A percentile compares a stretch with the other conserved stretches of the same genome.
These are phyloP conservation scores for Nigrospora sphaerica DNA, from an alignment of 2,329 filamentous ascomycete species.

Conservation along the genomic window DNA sequence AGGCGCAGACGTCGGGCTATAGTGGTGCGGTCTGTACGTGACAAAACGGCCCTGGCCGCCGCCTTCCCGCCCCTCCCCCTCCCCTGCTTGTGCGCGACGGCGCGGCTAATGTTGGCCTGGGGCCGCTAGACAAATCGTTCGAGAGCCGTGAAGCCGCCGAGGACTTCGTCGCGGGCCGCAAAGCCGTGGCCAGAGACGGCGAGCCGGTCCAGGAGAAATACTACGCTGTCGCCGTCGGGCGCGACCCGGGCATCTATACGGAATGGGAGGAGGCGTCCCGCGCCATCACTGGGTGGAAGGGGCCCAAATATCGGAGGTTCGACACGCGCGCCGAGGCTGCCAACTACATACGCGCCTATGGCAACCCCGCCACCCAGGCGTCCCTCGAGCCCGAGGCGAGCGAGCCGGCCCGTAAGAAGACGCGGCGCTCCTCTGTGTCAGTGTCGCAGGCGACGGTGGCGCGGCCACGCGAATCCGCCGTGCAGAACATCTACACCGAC, in stretches of 20 bases:
- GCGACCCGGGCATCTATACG: slow-evolving; percentile 50
- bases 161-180: slow-evolving; percentile 59
- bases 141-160: slow-evolving; percentile 66
- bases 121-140: slow-evolving; percentile 71
- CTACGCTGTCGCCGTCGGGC: slow-evolving; percentile 57
- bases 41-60: neutral
- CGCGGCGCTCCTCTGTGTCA: slow-evolving; percentile 3
- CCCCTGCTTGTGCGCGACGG: neutral
- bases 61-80: neutral
- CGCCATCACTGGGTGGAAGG: slow-evolving; percentile 68
- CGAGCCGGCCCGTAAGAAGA: slow-evolving; percentile 15
- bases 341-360: slow-evolving; percentile 57
- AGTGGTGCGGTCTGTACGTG: slow-evolving; percentile 61
- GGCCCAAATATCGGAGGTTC: slow-evolving; percentile 65
- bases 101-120: slow-evolving; percentile 4
- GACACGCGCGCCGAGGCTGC: slow-evolving; percentile 65
- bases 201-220: slow-evolving; percentile 26
- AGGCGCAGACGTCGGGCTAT: slow-evolving; percentile 53
- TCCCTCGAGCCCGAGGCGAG: slow-evolving; percentile 25
- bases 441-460: slow-evolving; percentile 21
- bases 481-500: slow-evolving; percentile 52
- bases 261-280: slow-evolving; percentile 64
- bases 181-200: slow-evolving; percentile 21
- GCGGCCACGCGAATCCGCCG: slow-evolving; percentile 32
- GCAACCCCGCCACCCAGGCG: slow-evolving; percentile 35